Base-by-base conservation (phyloP, 73 alveolate species). In the Symbiodinium pilosum region DNA sequence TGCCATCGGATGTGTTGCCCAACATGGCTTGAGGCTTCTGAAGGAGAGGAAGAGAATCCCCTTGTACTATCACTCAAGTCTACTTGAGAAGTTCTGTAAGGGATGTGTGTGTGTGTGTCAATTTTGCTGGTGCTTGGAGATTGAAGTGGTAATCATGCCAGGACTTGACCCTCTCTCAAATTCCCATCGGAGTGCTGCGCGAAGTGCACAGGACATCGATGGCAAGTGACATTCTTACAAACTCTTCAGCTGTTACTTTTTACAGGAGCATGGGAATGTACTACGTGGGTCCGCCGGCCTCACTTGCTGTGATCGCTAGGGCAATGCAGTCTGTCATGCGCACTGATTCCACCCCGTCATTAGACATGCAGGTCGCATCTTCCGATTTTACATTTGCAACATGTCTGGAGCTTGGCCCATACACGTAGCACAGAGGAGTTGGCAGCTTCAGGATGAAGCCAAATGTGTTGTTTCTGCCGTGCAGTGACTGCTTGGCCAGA, bases 321-420 rank as follows among this genome's bases (percentile, higher is more conserved):
- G 3, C 77, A 64, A 64, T 47, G 59, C 59, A n/a, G 6, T 14
- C 77, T 59, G 36, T 20, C 77, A 4, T 34, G 77, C 38, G 36
- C 30, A 59, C 77, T 14, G 8, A 28, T 26, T 20, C 34, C 4
- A 16, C 30, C 38, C 77, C 77, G 8, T 16, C n/a, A 59, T 34
- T 4, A 9, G 59, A 14, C 41, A 64, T 24, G 47, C 97, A 91
- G 97, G 97, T 30, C 51, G 97, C 77, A 91, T 91, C 32, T 91
- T 91, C 97, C 97, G 97, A 43, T 91, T 91, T 88, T 91, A 91
- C 77, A 91, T 91, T 34, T 91, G 97, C 97, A 91, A 91, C 97
- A 91, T 91, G 97, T 39, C 7, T 32, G 81, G 97, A 3, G 32
- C 51, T 83, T 4, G 41, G 24, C 44, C 86, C 30, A 4, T 4